Evolutionary conservation across 2,329 filamentous ascomycete genomes (phyloP), one percentile per base, ranked within the genome.

Genomic region (Chaetomium sp.): DNA sequence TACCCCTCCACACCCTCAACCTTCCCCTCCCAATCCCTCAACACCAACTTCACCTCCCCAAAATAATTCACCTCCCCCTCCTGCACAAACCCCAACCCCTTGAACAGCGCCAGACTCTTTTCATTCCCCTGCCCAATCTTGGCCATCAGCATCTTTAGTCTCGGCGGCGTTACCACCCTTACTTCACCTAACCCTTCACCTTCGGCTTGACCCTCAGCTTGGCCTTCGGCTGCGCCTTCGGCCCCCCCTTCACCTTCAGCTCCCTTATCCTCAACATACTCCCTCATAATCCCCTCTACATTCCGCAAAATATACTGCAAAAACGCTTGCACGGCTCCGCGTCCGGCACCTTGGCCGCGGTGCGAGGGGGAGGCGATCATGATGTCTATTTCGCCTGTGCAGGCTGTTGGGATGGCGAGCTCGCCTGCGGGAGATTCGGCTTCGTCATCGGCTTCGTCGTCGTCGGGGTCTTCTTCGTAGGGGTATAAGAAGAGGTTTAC

Each of bases 401-500:
- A 70, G 58, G 64, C 43, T n/a, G n/a, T n/a, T n/a, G n/a, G n/a
- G n/a, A n/a, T n/a, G n/a, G n/a, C n/a, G n/a, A n/a, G n/a, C n/a
- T n/a, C n/a, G n/a, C n/a, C n/a, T n/a, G n/a, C n/a, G n/a, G n/a
- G n/a, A n/a, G n/a, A n/a, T n/a, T n/a, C n/a, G n/a, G n/a, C n/a
- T n/a, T n/a, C n/a, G n/a, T n/a, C n/a, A n/a, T n/a, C n/a, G n/a
- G n/a, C n/a, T n/a, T n/a, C n/a, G n/a, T n/a, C n/a, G n/a, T n/a
- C n/a, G 0, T 70, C 71, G 1, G 75, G 74, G 0, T 75, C 75
- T 0, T 80, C 78, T 9, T 86, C 79, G 48, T 77, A 76, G 0
- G 78, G 68, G 38, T 81, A 83, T 1, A 97, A 73, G 67, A 97
- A 96, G 38, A 96, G 76, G 66, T 91, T 91, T 48, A 91, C 79